These are phyloP conservation scores for Whalleya microplaca DNA, from an alignment of 2,329 filamentous ascomycete species.

Conservation along the genomic window DNA sequence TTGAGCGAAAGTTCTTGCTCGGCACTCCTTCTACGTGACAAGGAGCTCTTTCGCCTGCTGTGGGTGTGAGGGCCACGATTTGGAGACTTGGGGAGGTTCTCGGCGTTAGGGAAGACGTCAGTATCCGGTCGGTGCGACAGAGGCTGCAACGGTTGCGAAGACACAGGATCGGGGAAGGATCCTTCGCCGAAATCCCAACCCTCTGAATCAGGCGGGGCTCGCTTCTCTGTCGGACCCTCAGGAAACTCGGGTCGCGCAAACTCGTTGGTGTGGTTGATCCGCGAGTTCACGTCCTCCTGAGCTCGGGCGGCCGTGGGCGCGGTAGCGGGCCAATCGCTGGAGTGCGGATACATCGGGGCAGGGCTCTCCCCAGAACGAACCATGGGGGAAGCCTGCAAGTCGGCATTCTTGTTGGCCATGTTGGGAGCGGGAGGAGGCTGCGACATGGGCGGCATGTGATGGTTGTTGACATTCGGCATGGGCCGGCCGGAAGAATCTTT, in stretches of 20 bases:
- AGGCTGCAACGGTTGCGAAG: slow-evolving; percentile 49
- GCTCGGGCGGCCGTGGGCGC: slow-evolving; percentile 26
- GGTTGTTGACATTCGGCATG: slow-evolving; percentile 55
- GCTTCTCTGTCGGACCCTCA: slow-evolving; percentile 53
- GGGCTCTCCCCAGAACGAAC: slow-evolving; percentile 56
- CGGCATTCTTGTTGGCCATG: slow-evolving; percentile 41
- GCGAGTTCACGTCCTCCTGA: slow-evolving; percentile 32
- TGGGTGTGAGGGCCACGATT: slow-evolving; percentile 70
- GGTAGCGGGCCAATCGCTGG: slow-evolving; percentile 34
- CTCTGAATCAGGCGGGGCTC: slow-evolving; percentile 61
- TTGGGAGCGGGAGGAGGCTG: slow-evolving; percentile 40
- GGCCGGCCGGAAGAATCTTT: slow-evolving; percentile 56
- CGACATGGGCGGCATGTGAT: slow-evolving; percentile 61
- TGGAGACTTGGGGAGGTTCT: slow-evolving; percentile 80
- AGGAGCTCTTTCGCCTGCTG: slow-evolving; percentile 79
- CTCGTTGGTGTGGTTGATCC: slow-evolving; percentile 45
- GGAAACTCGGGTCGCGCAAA: slow-evolving; percentile 44
- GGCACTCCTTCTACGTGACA: slow-evolving; percentile 70
- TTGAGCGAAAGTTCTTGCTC: slow-evolving; percentile 66
- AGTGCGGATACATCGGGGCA: slow-evolving; percentile 43
- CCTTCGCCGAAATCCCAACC: slow-evolving; percentile 94
- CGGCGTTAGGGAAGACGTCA: slow-evolving; percentile 83
- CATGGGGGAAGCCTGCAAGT: slow-evolving; percentile 54
- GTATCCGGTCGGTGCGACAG: slow-evolving; percentile 75
- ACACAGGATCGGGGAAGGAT: slow-evolving; percentile 60